These are phyloP conservation scores for Pichia californica DNA, from an alignment of 805 yeast species.

Conservation along the genomic window DNA sequence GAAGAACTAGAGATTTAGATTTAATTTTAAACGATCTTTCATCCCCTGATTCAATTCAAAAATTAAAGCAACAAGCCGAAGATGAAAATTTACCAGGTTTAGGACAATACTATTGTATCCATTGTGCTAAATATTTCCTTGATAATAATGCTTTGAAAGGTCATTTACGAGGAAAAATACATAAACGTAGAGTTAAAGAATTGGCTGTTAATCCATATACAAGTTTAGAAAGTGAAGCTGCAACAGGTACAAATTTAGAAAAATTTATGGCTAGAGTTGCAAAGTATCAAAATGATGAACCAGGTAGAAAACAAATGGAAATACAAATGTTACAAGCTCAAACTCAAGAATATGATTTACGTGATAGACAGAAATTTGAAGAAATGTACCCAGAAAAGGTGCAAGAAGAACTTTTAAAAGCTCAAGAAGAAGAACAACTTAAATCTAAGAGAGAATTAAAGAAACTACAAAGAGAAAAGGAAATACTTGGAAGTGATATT, in stretches of 20 bases:
- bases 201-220: conserved; percentile 78
- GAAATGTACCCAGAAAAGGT: conserved; percentile 22
- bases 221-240: conserved; percentile 84
- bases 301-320: conserved; percentile 40
- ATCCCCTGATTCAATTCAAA: conserved; percentile 44
- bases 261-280: conserved; percentile 62
- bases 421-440: conserved; percentile 3
- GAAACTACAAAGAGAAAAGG: conserved; percentile 1
- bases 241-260: conserved; percentile 69
- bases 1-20: conserved; percentile 81
- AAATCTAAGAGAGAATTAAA: conserved; percentile 4
- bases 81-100: conserved; percentile 91
- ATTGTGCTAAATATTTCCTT: conserved; percentile 90
- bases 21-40: conserved; percentile 71
- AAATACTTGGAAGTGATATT: conserved; percentile 5
- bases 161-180: conserved; percentile 72
- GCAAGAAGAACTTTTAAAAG: conserved; percentile 10
- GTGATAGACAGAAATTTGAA: conserved; percentile 26
- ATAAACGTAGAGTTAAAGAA: conserved; percentile 78
- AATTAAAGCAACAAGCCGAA: conserved; percentile 70
- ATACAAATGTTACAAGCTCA: conserved; percentile 24
- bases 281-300: conserved; percentile 44
- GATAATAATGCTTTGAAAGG: conserved; percentile 63
- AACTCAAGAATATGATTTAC: conserved; percentile 27
- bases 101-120: conserved; percentile 91